Conservation (phyloP, 2,329 filamentous ascomycete species). For the Monilinia fructicola region DNA sequence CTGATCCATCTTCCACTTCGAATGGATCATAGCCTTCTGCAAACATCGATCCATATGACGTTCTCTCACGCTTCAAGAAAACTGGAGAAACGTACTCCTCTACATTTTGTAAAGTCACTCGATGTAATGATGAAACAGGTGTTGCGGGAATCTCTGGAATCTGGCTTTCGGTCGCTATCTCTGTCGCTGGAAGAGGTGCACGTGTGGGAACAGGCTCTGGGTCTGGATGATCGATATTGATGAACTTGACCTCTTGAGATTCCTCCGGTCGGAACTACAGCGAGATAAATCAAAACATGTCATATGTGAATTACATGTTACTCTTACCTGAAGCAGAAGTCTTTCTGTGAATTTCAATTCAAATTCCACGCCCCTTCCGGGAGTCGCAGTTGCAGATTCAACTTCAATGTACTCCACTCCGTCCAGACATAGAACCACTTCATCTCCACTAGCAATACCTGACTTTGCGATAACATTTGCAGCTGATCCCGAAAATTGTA, state of each 20-base stretch:
- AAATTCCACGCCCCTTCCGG: slow-evolving; percentile 56
- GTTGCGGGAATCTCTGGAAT: slow-evolving; percentile 32
- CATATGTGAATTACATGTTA: slow-evolving; percentile 8
- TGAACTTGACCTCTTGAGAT: slow-evolving; percentile 47
- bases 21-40: slow-evolving; percentile 67
- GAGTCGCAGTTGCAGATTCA: slow-evolving; percentile 45
- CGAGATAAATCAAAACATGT: slow-evolving; percentile 26
- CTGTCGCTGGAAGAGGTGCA: slow-evolving; percentile 29
- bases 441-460: slow-evolving; percentile 75
- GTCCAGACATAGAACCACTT: slow-evolving; percentile 65
- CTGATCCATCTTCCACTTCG: slow-evolving; percentile 62
- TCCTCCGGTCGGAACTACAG: slow-evolving; percentile 50
- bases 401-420: slow-evolving; percentile 60
- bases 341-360: slow-evolving; percentile 56
- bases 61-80: slow-evolving; percentile 69
- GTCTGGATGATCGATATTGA: slow-evolving; percentile 54
- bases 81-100: slow-evolving; percentile 72
- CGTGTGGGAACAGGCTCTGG: slow-evolving; percentile 32
- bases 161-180: slow-evolving; percentile 25
- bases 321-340: slow-evolving; percentile 49
- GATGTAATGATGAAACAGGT: slow-evolving; percentile 29
- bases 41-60: slow-evolving; percentile 67
- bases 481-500: slow-evolving; percentile 68
- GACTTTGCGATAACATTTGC: slow-evolving; percentile 68
- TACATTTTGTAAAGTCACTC: slow-evolving; percentile 44